Conservation (phyloP, 2,329 filamentous ascomycete genomes). For the Acrodontium crateriforme region DNA sequence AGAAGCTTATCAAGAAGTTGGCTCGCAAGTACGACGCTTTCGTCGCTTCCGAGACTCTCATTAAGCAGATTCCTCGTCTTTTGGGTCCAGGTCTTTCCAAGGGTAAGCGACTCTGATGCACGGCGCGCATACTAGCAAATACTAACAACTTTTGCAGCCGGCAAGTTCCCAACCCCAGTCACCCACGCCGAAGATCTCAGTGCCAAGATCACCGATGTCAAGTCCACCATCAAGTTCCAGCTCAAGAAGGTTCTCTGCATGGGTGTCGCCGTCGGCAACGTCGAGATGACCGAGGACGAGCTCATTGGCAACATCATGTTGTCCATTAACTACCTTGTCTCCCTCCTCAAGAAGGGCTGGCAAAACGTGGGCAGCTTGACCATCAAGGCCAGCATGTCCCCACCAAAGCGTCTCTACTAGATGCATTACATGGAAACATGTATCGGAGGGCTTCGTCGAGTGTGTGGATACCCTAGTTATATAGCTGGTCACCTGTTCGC, state of each 20-base stretch:
- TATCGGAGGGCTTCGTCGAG: constrained; percentile 14
- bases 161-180: constrained; percentile 99
- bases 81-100: constrained; percentile 96
- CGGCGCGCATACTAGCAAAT: constrained; percentile 1
- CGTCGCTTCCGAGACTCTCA: constrained; percentile 88
- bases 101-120: constrained; percentile 42
- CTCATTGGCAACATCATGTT: constrained; percentile 98
- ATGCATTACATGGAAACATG: constrained; percentile 8
- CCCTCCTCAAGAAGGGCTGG: constrained; percentile 99
- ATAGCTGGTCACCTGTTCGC: constrained; percentile 12
- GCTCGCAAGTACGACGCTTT: constrained; percentile 99
- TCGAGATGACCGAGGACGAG: constrained; percentile 93
- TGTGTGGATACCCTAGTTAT: constrained; percentile 7
- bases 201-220: constrained; percentile 97
- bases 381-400: constrained; percentile 99
- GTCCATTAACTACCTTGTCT: constrained; percentile 99
- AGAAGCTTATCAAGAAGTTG: constrained; percentile 99
- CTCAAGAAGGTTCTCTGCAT: constrained; percentile 99
- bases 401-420: constrained; percentile 96
- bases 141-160: constrained; percentile 45
- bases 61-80: constrained; percentile 99
- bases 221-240: constrained; percentile 99
- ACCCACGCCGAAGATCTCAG: constrained; percentile 90
- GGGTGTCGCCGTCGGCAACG: constrained; percentile 98
- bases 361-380: constrained; percentile 99